A percentile compares a stretch with the other conserved stretches of the same genome.
Conservation (phyloP, 257 asterid genomes). For the Scutellaria baicalensis region DNA sequence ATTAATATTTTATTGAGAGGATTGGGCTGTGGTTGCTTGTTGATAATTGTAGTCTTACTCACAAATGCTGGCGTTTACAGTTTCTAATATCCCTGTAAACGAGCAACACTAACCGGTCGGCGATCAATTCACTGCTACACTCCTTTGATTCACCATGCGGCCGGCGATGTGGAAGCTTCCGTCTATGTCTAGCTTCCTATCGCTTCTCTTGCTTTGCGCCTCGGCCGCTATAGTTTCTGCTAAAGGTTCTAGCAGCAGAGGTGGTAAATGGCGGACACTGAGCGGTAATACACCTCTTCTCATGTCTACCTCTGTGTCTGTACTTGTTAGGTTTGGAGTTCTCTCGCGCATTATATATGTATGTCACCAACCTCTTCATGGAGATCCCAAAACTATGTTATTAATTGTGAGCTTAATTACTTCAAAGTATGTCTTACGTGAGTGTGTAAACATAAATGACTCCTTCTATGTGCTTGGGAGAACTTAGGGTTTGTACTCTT, state of each 20-base stretch:
- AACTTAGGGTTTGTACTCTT: neutral
- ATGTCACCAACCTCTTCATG: neutral
- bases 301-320: neutral
- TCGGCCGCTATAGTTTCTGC: conserved; percentile 45
- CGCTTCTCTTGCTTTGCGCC: conserved; percentile 32
- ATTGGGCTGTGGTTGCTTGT: too few species aligned
- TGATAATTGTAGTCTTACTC: too few species aligned
- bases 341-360: neutral
- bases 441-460: neutral
- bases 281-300: conserved; percentile 26
- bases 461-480: neutral
- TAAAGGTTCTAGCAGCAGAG: conserved; percentile 38
- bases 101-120: too few species aligned
- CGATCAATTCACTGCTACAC: too few species aligned
- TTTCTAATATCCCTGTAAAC: too few species aligned
- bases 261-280: conserved; percentile 57
- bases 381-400: neutral
- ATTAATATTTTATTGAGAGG: too few species aligned
- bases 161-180: conserved; percentile 52
- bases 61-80: too few species aligned
- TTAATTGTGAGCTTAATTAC: neutral
- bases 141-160: too few species aligned
- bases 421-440: neutral
- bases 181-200: neutral
- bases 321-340: neutral